Conservation (phyloP, 2,329 filamentous ascomycete species). For the Arthrobotrys sphaeroides region DNA sequence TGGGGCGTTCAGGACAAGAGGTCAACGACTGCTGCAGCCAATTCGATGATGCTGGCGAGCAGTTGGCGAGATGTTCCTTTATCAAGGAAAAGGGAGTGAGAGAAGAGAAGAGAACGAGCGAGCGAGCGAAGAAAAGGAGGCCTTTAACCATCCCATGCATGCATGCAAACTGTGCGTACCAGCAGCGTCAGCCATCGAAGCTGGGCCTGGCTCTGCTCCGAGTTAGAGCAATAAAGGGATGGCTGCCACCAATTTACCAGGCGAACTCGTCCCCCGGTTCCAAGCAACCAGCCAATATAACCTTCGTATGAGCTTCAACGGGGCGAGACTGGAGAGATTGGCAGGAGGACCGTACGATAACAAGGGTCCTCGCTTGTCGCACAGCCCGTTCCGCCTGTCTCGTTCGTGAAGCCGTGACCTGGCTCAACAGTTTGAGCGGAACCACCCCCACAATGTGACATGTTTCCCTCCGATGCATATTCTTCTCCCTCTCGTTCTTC, state of each 20-base stretch:
- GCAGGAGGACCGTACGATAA: constrained; percentile 34
- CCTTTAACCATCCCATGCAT: constrained; percentile 2
- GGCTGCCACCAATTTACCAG: constrained; percentile 49
- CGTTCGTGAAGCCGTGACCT: constrained; percentile 17
- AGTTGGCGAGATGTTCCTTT: constrained; percentile 26
- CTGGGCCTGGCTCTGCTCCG: constrained; percentile 7
- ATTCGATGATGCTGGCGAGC: constrained; percentile 20
- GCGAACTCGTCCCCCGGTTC: constrained; percentile 44
- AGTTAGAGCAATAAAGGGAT: constrained; percentile 46
- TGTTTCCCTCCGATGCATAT: not conserved
- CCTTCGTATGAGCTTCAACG: constrained; percentile 22
- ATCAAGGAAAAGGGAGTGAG: constrained; percentile 16
- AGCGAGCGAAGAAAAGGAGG: constrained; percentile 48
- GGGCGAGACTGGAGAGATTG: constrained; percentile 38
- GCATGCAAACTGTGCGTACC: constrained; percentile 8
- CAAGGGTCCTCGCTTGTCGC: constrained; percentile 27
- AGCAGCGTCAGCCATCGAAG: constrained; percentile 27
- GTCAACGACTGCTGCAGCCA: constrained; percentile 1
- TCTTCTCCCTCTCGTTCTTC: not conserved
- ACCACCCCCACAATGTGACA: constrained; percentile 36
- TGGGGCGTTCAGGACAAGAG: constrained; percentile 27
- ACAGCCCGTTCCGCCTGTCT: constrained; percentile 31
- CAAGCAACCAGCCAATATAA: constrained; percentile 32
- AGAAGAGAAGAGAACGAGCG: constrained; percentile 21
- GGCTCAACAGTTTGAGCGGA: constrained; percentile 1